Evolutionary conservation across 108 stramenopile species (phyloP).

Genomic region (Nannochloropsis salina): DNA sequence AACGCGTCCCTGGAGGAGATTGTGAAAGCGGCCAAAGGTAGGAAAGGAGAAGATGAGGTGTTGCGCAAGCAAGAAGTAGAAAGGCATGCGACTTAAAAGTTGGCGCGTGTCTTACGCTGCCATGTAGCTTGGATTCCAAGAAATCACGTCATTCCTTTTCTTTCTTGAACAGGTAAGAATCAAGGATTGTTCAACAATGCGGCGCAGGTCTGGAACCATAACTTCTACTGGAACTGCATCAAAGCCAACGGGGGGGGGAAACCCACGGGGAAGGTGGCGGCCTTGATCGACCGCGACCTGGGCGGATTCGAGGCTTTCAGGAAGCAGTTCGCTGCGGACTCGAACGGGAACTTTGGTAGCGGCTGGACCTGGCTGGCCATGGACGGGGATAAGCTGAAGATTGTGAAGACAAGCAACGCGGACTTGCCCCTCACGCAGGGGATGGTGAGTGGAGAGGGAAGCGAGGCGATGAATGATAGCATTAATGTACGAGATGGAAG

Average conservation of each 20-base stretch:
- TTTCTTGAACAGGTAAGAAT: constrained; percentile 36
- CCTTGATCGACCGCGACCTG: constrained; percentile 50
- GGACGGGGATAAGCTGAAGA: constrained; percentile 41
- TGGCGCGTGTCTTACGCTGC: no score
- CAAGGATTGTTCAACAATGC: constrained; percentile 61
- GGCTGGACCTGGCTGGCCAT: constrained; percentile 56
- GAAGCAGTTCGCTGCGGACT: neutral
- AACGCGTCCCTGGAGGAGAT: constrained; percentile 47
- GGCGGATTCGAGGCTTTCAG: constrained; percentile 49
- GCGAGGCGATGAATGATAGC: neutral
- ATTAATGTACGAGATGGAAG: neutral
- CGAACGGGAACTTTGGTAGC: constrained; percentile 51
- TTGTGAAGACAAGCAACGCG: constrained; percentile 45
- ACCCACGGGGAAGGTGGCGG: constrained; percentile 55
- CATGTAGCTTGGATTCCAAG: neutral
- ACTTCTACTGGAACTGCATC: constrained; percentile 71
- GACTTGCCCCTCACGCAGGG: constrained; percentile 47
- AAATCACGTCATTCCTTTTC: neutral
- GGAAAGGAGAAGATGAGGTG: neutral
- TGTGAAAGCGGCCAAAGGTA: constrained; percentile 31
- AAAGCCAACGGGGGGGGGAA: constrained; percentile 57
- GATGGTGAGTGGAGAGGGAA: neutral
- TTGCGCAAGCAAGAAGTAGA: neutral
- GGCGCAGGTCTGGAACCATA: constrained; percentile 65
- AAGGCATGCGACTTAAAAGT: neutral